Conservation (phyloP, 2,329 filamentous ascomycete genomes). For the Neofusicoccum sp. region DNA sequence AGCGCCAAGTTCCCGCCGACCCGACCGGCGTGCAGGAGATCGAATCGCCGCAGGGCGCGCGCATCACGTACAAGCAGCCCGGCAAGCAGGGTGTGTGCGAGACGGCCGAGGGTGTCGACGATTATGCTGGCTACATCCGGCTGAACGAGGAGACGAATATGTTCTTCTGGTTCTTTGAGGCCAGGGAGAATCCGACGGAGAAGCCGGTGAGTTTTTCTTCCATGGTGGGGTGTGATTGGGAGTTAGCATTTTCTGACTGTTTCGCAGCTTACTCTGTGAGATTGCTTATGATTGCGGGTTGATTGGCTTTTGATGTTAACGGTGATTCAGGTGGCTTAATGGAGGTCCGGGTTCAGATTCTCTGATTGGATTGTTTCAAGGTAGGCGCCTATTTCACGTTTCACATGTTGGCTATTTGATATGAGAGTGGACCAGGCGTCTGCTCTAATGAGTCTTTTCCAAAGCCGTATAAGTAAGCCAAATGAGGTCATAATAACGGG, state of each 20-base stretch:
- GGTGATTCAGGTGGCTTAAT: neutral
- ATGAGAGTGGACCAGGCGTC: neutral
- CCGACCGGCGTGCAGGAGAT: conserved; percentile 33
- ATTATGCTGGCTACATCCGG: conserved; percentile 42
- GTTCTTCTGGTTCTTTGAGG: conserved; percentile 54
- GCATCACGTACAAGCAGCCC: conserved; percentile 19
- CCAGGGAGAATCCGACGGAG: conserved; percentile 45
- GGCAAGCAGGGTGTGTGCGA: conserved; percentile 38
- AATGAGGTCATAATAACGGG: no score
- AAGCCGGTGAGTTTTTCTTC: conserved; percentile 5
- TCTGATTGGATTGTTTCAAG: conserved; percentile 38
- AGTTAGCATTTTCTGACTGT: neutral
- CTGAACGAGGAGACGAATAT: conserved; percentile 39
- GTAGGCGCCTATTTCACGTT: conserved; percentile 30
- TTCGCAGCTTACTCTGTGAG: conserved; percentile 7
- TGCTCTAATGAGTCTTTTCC: neutral
- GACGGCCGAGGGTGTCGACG: conserved; percentile 36
- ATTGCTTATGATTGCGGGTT: neutral
- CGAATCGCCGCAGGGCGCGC: conserved; percentile 34
- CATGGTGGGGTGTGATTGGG: neutral
- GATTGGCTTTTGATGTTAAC: neutral
- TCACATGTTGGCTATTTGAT: neutral
- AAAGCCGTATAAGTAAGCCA: no score
- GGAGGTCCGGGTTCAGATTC: conserved; percentile 49
- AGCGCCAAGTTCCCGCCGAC: conserved; percentile 6